phyloP scores from a whole-genome alignment of 768 basidiomycete genomes.

The Pleurotus eryngii region DNA sequence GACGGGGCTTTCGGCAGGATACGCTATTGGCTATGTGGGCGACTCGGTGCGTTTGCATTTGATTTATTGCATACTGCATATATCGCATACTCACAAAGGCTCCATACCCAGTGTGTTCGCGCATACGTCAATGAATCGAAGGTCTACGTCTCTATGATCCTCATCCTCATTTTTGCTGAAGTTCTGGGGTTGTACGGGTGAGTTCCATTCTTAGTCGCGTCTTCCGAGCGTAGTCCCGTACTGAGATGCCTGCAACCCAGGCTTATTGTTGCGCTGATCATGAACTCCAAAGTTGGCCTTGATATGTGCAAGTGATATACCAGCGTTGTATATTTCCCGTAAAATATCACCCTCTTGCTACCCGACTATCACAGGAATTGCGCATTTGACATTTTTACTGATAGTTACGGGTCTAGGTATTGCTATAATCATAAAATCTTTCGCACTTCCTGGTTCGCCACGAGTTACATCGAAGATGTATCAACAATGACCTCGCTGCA shows the following conservation, averaged over 20 bases:
- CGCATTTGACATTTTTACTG: too few relatives aligned
- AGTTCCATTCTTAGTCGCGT: conserved; percentile 19
- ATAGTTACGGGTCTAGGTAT: too few relatives aligned
- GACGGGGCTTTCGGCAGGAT: conserved; percentile 90
- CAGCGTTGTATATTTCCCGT: not conserved
- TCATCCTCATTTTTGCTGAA: conserved; percentile 91
- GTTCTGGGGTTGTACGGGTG: conserved; percentile 88
- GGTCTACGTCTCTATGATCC: conserved; percentile 94
- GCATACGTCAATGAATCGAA: conserved; percentile 89
- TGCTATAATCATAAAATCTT: too few relatives aligned
- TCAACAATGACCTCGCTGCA: not conserved
- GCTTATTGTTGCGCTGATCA: conserved; percentile 85
- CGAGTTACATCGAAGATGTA: too few relatives aligned
- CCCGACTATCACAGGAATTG: too few relatives aligned
- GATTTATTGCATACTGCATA: not conserved
- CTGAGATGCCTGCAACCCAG: conserved; percentile 26
- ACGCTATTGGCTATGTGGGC: conserved; percentile 91
- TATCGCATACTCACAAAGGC: not conserved
- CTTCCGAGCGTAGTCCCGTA: not conserved
- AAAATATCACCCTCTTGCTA: too few relatives aligned
- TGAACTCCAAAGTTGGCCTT: conserved; percentile 72
- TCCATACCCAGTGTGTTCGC: conserved; percentile 66
- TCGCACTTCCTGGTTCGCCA: too few relatives aligned
- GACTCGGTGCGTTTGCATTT: conserved; percentile 67
- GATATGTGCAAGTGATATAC: conserved; percentile 24